Evolutionary conservation across 768 basidiomycete genomes (phyloP), one percentile per base, ranked within the genome.

Genomic region (Lactifluus piperatus): DNA sequence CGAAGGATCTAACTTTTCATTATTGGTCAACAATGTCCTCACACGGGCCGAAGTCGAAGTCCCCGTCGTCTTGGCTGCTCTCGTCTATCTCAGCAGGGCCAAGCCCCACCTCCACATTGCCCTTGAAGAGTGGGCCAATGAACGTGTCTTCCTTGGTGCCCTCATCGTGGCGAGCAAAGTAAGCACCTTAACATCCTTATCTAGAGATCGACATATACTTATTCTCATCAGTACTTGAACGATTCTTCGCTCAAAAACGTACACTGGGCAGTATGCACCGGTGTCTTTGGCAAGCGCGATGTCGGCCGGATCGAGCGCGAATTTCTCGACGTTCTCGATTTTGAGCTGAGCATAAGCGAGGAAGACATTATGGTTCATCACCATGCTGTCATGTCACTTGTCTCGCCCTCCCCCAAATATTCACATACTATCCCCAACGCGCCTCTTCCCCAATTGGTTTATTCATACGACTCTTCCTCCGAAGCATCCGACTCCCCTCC

Each of bases 111-210:
- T 91, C 44, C 85, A 87, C 68, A 90, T 90, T 64, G 86, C 86
- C 9, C 75, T 88, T 60, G 86, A 89, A 68, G 83, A 88, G 67
- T 90, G 88, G 88, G 92, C 91, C 14, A 78, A 88, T 50, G 91
- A 94, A 72, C 84, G 92, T 43, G 91, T 94, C 30, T 94, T 94
- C 73, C 81, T 94, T 44, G 92, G 92, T 51, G 84, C 91, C n/a
- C 72, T 94, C 63, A 93, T 94, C 71, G 77, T 82, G 48, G 91
- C 92, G 7, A 86, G 86, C 73, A 94, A 94, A 78, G 86, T 88
- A 69, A 66, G 66, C 53, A 44, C 66, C 27, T 37, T 64, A 69
- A 72, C 61, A 64, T 54, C 51, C 32, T 26, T 32, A 24, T 34
- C 13, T 37, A 29, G 37, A 18, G 41, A 56, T 64, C 56, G 27